Evolutionary conservation across 192 early-diverging fungal genomes (phyloP), one percentile per base, ranked within the genome.

Genomic region (Borealophlyctis nickersoniae): DNA sequence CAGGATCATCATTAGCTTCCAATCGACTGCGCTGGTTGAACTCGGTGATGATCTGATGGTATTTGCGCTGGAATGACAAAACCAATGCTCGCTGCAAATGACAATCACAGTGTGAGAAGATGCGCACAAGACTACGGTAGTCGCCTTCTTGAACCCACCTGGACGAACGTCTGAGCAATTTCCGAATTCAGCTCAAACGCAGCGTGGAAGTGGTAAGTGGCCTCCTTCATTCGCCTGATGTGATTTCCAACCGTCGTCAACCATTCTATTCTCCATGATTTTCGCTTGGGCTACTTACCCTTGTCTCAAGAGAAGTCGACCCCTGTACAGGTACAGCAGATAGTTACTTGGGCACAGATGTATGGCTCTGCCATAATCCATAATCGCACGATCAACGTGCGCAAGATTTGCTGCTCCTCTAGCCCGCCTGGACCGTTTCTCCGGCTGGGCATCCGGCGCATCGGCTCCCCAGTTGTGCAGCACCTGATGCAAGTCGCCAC

Each of bases 111-210:
- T n/a, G n/a, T n/a, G n/a, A n/a, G n/a, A n/a, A n/a, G n/a, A n/a
- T n/a, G n/a, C n/a, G n/a, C n/a, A n/a, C n/a, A n/a, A n/a, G n/a
- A n/a, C n/a, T n/a, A n/a, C n/a, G n/a, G n/a, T n/a, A n/a, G n/a
- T n/a, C n/a, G n/a, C n/a, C n/a, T n/a, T n/a, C n/a, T n/a, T n/a
- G n/a, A n/a, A n/a, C 52, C 24, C 55, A 77, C 76, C 67, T 82
- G 80, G 19, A 77, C 59, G 49, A 81, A 81, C 16, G 82, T 84
- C 52, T 84, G 78, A 7, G 82, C 82, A 33, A 84, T 84, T 14
- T 73, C 66, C 16, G 82, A 62, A 59, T 81, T 84, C 28, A 84
- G 64, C 36, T 81, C 82, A 71, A 84, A 84, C 0, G 82, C 82
- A 3, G 79, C 62, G 35, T 81, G 79, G 50, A 84, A 84, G 45